Base-by-base conservation (phyloP, 2,329 filamentous ascomycete genomes). In the Fusarium siculi region DNA sequence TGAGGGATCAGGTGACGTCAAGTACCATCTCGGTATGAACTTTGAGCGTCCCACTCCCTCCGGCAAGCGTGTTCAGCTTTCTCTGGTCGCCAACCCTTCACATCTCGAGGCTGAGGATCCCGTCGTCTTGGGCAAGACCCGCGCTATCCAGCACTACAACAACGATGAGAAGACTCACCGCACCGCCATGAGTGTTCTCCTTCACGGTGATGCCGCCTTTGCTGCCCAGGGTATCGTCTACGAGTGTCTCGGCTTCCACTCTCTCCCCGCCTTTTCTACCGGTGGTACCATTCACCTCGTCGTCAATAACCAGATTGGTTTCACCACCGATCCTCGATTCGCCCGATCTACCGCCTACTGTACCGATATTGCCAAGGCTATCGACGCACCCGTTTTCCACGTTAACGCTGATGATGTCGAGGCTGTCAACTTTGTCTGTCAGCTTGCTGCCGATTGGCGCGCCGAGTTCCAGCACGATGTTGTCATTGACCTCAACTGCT, bases 11-110 rank as follows among this genome's bases (percentile, higher is more conserved):
- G 96, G 96, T 79, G 96, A 99, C 83, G 96, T 99, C 84, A 99
- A 99, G 86, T 99, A 99, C 87, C 96, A 99, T 87, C 87, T 99
- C 79, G 96, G 96, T 81, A 99, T 99, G 96, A 99, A 99, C 88
- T 99, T 99, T 77, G 96, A 99, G 87, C 94, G 96, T 73, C 96
- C 96, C 61, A 99, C 96, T 15, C 96, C 96, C 66, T 98, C 96
- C 47, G 96, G 96, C 79, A 98, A 98, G 90, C 96, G 96, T 74
- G 96, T 99, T n/a, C 96, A 99, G 87, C 91, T 99, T 61, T 99
- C 96, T 70, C 91, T 99, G 56, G 96, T 99, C 68, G 96, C 96
- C 85, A 99, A 99, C 84, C 96, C 96, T 43, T 99, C 96, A 63
- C 96, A 99, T 88, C 87, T 99, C 80, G 96, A 99, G 85, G 96